Percentiles rank a stretch among this genome's conserved stretches.
phyloP scores from a whole-genome alignment of 2,329 filamentous ascomycete species.

The Cercospora sesami region DNA sequence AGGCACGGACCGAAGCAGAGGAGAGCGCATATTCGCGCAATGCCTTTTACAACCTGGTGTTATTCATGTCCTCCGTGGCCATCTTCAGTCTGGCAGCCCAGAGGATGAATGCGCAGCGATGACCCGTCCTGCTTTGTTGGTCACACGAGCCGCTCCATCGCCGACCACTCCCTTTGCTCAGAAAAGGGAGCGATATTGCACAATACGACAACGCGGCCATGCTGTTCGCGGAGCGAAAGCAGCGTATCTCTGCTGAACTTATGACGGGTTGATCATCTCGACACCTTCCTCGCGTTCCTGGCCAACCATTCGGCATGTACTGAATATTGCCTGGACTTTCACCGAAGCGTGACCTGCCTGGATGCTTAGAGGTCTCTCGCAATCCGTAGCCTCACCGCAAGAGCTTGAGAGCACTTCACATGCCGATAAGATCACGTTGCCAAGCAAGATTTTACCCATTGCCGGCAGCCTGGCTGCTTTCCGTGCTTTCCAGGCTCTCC shows the following conservation, averaged over 20 bases:
- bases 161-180: not conserved
- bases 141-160: not conserved
- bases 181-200: not conserved
- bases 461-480: not conserved
- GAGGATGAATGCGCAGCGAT: slow-evolving; percentile 60
- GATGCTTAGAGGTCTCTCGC: not conserved
- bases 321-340: not conserved
- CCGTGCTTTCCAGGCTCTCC: not conserved
- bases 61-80: slow-evolving; percentile 95
- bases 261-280: not conserved
- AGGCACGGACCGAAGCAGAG: slow-evolving; percentile 87
- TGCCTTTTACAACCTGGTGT: slow-evolving; percentile 94
- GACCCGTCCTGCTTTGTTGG: slow-evolving; percentile 5
- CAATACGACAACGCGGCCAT: not conserved
- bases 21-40: slow-evolving; percentile 92
- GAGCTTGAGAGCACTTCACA: not conserved
- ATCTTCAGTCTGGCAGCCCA: slow-evolving; percentile 93
- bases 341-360: not conserved
- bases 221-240: not conserved
- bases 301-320: not conserved
- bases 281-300: not conserved
- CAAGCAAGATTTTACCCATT: not conserved
- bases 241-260: not conserved
- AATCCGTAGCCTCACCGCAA: not conserved
- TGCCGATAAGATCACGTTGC: not conserved